These are phyloP conservation scores for Aspergillus ostianus DNA, from an alignment of 495 filamentous ascomycete species.

Conservation along the genomic window DNA sequence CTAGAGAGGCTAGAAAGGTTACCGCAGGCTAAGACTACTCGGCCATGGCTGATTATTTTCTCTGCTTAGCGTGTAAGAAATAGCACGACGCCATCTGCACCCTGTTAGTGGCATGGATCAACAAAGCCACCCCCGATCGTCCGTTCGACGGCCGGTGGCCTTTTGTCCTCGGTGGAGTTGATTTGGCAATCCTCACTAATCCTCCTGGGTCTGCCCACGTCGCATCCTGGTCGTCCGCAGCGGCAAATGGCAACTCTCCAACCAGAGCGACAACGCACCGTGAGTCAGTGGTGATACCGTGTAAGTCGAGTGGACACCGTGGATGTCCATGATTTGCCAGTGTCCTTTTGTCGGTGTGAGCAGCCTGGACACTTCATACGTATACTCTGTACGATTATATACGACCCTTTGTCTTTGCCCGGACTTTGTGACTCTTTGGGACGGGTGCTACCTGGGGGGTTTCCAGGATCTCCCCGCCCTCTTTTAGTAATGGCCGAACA, in stretches of 20 bases:
- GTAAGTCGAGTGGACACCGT: neutral
- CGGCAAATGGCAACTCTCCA: no score
- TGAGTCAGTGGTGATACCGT: neutral
- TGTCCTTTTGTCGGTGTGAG: neutral
- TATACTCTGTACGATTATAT: neutral
- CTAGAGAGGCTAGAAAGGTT: neutral
- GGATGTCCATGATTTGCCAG: neutral
- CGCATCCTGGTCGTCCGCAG: neutral
- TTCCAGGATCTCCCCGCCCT: no score
- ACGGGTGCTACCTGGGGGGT: no score
- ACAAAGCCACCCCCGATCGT: slow-evolving; percentile 21
- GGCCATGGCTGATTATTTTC: slow-evolving; percentile 1
- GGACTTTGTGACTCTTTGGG: neutral
- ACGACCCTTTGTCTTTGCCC: neutral
- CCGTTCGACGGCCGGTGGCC: slow-evolving; percentile 8
- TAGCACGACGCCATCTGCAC: neutral
- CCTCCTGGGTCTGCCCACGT: slow-evolving; percentile 1
- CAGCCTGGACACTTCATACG: neutral
- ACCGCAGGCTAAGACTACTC: neutral
- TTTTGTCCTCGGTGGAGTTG: neutral
- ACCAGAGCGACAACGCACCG: neutral
- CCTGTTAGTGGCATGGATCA: slow-evolving; percentile 15
- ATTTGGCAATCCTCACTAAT: neutral
- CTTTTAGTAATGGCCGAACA: neutral
- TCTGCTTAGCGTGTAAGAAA: neutral